Percentiles rank a stretch among this genome's conserved stretches.
Evolutionary conservation across 2,329 filamentous ascomycete species (phyloP).

Genomic region (Aspergillus tubingensis): DNA sequence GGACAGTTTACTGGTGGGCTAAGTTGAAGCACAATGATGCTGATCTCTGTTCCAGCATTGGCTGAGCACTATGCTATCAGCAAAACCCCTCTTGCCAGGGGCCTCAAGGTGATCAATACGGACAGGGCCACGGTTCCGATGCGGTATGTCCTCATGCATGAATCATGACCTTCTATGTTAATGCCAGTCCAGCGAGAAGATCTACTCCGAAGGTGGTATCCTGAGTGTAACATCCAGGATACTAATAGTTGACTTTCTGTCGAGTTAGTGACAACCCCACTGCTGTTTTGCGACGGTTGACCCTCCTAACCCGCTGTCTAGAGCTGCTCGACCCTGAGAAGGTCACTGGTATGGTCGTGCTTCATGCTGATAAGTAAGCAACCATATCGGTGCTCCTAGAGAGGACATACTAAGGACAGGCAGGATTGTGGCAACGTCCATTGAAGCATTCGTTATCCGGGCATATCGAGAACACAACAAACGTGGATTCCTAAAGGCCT

Average conservation of each 20-base stretch:
- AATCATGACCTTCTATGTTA: slow-evolving; percentile 14
- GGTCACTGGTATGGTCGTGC: slow-evolving; percentile 80
- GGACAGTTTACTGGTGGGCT: neutral
- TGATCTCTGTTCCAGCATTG: slow-evolving; percentile 58
- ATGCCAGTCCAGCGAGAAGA: slow-evolving; percentile 67
- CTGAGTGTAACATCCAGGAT: slow-evolving; percentile 97
- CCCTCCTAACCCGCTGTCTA: slow-evolving; percentile 24
- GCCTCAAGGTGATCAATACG: slow-evolving; percentile 89
- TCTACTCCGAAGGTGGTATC: slow-evolving; percentile 86
- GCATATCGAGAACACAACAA: slow-evolving; percentile 96
- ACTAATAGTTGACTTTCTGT: slow-evolving; percentile 87
- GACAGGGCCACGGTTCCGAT: slow-evolving; percentile 85
- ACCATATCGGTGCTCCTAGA: neutral
- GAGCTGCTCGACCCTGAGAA: slow-evolving; percentile 74
- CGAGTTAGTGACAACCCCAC: slow-evolving; percentile 46
- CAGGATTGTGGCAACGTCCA: slow-evolving; percentile 77
- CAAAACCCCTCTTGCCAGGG: slow-evolving; percentile 76
- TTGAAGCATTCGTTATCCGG: slow-evolving; percentile 92
- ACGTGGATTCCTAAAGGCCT: slow-evolving; percentile 88
- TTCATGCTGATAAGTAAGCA: slow-evolving; percentile 74
- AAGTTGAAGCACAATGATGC: neutral
- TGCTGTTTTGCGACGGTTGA: neutral
- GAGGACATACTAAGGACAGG: slow-evolving; percentile 14
- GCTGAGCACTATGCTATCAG: slow-evolving; percentile 94
- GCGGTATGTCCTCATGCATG: slow-evolving; percentile 42